Conservation (phyloP, 257 asterid genomes). For the Capsicum chinense region DNA sequence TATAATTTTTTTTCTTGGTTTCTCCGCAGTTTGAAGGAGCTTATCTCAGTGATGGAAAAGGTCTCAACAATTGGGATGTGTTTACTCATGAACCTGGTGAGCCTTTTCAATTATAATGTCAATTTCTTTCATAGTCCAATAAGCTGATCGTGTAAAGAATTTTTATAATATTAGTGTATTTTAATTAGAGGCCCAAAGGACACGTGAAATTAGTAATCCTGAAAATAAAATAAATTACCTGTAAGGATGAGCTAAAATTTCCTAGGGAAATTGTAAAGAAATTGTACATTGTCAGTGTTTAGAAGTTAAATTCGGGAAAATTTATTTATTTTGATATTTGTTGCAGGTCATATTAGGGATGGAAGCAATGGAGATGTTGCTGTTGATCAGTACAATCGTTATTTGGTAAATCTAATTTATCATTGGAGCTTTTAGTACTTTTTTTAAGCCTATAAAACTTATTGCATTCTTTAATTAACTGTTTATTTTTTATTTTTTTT, state of each 20-base stretch:
- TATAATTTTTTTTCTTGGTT: not conserved
- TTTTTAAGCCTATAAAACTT: no score
- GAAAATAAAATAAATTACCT: not conserved
- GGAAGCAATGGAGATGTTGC: conserved; percentile 61
- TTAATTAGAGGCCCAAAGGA: no score
- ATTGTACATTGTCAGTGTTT: not conserved
- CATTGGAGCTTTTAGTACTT: not conserved
- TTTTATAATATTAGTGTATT: no score
- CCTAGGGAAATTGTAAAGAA: not conserved
- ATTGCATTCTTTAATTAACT: no score
- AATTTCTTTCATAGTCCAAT: no score
- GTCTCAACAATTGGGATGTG: conserved; percentile 55
- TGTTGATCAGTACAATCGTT: conserved; percentile 58
- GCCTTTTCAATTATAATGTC: not conserved
- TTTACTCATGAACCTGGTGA: conserved; percentile 51
- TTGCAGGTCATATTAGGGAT: conserved; percentile 49
- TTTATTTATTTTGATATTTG: not conserved
- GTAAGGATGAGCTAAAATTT: not conserved
- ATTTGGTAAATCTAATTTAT: conserved; percentile 39
- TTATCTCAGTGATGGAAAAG: conserved; percentile 48
- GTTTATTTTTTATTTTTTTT: not conserved
- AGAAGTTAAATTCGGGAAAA: no score
- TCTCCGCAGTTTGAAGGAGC: conserved; percentile 55
- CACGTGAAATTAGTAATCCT: not conserved
- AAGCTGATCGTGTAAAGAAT: no score